Conservation (phyloP, 2,329 filamentous ascomycete genomes). For the Zasmidium cellare region DNA sequence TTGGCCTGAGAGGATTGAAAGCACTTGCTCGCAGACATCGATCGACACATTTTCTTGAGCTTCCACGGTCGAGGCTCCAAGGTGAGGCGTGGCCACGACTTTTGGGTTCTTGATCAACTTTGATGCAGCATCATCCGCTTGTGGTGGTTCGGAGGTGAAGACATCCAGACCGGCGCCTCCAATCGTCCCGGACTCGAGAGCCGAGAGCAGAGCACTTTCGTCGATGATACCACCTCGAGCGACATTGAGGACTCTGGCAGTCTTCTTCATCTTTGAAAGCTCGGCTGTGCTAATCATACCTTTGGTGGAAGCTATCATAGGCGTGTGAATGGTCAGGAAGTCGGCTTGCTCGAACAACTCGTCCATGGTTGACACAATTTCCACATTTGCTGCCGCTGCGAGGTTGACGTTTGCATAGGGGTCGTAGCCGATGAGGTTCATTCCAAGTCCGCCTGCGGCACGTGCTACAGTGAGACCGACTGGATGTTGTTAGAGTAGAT, state of each 20-base stretch:
- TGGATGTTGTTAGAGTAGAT: conserved; percentile 29
- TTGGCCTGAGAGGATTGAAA: conserved; percentile 70
- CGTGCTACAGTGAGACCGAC: conserved; percentile 76
- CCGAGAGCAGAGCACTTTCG: conserved; percentile 69
- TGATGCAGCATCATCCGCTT: conserved; percentile 59
- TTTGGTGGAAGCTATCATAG: conserved; percentile 73
- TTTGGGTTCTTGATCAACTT: conserved; percentile 67
- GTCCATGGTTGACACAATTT: conserved; percentile 32
- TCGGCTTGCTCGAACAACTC: conserved; percentile 66
- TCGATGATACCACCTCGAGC: conserved; percentile 79
- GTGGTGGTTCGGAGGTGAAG: conserved; percentile 72
- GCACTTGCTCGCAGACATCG: conserved; percentile 78
- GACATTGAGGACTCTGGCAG: conserved; percentile 74
- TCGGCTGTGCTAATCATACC: conserved; percentile 70
- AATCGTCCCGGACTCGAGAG: conserved; percentile 69
- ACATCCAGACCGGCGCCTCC: conserved; percentile 79
- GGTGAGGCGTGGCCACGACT: conserved; percentile 75
- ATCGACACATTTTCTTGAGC: conserved; percentile 82
- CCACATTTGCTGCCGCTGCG: conserved; percentile 66
- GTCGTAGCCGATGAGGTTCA: conserved; percentile 73
- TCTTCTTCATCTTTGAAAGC: conserved; percentile 69
- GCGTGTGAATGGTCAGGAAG: conserved; percentile 80
- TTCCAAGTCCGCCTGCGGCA: conserved; percentile 75
- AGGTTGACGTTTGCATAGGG: conserved; percentile 76
- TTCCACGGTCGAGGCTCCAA: conserved; percentile 78